Evolutionary conservation across 768 basidiomycete species (phyloP).

Genomic region (Trametes cubensis): DNA sequence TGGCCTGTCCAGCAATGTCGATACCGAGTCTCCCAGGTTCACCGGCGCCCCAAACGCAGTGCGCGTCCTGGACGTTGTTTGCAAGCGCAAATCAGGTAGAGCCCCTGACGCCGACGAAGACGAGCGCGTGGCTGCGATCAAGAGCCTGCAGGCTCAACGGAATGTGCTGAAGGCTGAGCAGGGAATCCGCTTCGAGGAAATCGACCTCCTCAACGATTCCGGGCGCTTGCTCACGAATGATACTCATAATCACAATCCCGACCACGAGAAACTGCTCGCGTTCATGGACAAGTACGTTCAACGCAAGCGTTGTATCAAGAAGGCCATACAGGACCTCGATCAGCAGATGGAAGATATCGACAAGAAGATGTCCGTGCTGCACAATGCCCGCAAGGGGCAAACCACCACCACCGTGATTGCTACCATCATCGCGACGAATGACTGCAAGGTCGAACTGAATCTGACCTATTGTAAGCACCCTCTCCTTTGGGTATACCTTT

Average conservation of each 20-base stretch:
- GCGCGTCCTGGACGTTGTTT: constrained; percentile 58
- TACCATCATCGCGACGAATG: constrained; percentile 7
- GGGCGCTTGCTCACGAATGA: constrained; percentile 43
- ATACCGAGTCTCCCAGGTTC: constrained; percentile 55
- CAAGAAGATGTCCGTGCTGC: constrained; percentile 2
- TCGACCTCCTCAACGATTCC: constrained; percentile 46
- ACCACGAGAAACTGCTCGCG: constrained; percentile 34
- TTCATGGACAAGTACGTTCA: constrained; percentile 49
- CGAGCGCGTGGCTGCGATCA: constrained; percentile 37
- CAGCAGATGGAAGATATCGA: constrained; percentile 42
- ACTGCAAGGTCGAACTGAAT: constrained; percentile 42
- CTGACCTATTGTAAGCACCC: constrained; percentile 53
- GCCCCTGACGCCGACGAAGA: constrained; percentile 31
- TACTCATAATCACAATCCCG: constrained; percentile 43
- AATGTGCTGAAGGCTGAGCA: constrained; percentile 41
- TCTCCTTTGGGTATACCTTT: too few relatives aligned
- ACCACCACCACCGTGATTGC: constrained; percentile 1
- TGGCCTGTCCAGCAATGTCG: constrained; percentile 51
- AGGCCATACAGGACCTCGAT: constrained; percentile 38
- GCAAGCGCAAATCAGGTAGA: constrained; percentile 32
- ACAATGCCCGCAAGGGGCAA: constrained; percentile 6
- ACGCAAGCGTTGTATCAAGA: constrained; percentile 40
- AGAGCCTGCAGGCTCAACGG: constrained; percentile 39
- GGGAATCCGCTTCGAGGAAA: constrained; percentile 44
- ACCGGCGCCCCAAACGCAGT: constrained; percentile 48